Conservation (phyloP, 139 green algal species). For the Coelastrella sp. region DNA sequence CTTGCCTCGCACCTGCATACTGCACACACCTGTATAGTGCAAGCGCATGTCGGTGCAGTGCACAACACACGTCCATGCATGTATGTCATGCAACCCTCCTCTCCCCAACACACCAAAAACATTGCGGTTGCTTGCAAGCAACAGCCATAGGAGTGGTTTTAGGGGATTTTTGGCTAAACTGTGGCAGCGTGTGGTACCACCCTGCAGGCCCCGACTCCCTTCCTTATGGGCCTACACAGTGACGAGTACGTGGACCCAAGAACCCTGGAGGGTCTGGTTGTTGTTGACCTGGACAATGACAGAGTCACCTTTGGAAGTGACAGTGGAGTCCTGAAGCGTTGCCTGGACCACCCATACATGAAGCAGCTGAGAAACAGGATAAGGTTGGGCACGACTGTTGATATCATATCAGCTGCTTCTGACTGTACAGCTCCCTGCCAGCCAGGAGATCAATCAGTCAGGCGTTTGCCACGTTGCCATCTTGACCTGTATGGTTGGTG, state of each 20-base stretch:
- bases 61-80: background rate
- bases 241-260: background rate
- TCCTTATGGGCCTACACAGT: conserved; percentile 66
- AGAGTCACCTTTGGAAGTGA: conserved; percentile 29
- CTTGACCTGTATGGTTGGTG: too few relatives aligned
- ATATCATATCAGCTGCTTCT: background rate
- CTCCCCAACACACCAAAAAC: too few relatives aligned
- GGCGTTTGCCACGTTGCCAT: too few relatives aligned
- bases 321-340: conserved; percentile 23
- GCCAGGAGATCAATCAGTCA: background rate
- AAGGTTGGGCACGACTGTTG: background rate
- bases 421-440: background rate
- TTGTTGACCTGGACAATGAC: conserved; percentile 59
- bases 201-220: conserved; percentile 65
- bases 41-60: too few relatives aligned
- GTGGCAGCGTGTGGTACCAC: background rate
- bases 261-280: conserved; percentile 51
- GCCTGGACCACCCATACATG: conserved; percentile 46
- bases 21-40: background rate
- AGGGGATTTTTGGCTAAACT: too few relatives aligned
- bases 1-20: too few relatives aligned
- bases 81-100: too few relatives aligned
- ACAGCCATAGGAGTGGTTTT: too few relatives aligned
- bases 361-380: conserved; percentile 6
- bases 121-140: too few relatives aligned